Evolutionary conservation across 2,329 filamentous ascomycete species (phyloP).

Genomic region (Clarireedia homoeocarpa): DNA sequence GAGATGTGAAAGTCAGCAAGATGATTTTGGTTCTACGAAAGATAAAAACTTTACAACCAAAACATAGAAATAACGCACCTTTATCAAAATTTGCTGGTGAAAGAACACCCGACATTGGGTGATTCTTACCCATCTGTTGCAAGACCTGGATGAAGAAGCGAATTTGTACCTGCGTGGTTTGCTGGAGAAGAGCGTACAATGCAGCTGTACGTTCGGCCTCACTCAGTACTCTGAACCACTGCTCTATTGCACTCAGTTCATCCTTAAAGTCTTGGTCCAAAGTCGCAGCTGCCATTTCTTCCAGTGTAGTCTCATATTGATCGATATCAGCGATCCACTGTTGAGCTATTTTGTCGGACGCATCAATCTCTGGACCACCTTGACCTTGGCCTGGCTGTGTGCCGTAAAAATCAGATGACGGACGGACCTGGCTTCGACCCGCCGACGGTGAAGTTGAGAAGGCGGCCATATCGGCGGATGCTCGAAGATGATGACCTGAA

Average conservation of each 20-base stretch:
- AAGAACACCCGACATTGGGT: conserved; percentile 91
- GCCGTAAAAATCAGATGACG: conserved; percentile 91
- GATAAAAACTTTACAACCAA: no score
- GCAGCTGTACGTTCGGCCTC: conserved; percentile 95
- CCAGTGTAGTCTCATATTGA: conserved; percentile 95
- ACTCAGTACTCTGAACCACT: conserved; percentile 97
- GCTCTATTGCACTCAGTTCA: conserved; percentile 95
- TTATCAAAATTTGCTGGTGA: conserved; percentile 97
- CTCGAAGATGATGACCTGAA: conserved; percentile 77
- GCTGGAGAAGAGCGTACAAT: conserved; percentile 88
- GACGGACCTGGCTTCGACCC: conserved; percentile 64
- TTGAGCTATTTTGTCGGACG: conserved; percentile 87
- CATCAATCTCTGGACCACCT: conserved; percentile 64
- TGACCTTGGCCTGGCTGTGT: conserved; percentile 60
- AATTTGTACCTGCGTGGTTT: conserved; percentile 98
- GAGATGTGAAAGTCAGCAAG: conserved; percentile 9
- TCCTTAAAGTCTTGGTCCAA: conserved; percentile 99
- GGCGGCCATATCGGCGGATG: conserved; percentile 91
- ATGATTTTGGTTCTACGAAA: neutral
- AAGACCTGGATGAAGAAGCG: conserved; percentile 98
- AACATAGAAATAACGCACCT: conserved; percentile 45
- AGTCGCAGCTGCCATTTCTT: conserved; percentile 98
- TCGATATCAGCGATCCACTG: conserved; percentile 99
- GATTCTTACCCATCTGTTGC: conserved; percentile 97
- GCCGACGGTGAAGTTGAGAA: conserved; percentile 62